Evolutionary conservation across 768 basidiomycete species (phyloP), one percentile per base, ranked within the genome.

Genomic region (Coprinopsis strossmayeri): DNA sequence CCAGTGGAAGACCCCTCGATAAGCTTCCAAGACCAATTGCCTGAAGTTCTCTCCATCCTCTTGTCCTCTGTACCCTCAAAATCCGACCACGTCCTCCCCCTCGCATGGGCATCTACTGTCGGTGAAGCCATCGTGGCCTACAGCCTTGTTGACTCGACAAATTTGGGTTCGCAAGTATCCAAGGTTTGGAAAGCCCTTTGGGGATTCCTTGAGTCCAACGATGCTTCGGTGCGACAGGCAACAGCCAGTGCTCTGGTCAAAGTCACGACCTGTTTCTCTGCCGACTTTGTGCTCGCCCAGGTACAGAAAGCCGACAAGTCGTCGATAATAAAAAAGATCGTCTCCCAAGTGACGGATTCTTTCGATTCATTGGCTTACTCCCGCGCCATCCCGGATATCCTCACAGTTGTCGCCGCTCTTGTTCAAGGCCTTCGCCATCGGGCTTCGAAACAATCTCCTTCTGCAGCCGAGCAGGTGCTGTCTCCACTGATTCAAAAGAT

Each of bases 71-170:
- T 81, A 1, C 87, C 91, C 11, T 68, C 76, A 24, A 84, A 82
- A 62, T 71, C 76, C n/a, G 90, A 91, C 55, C 61, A 67, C 10
- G 73, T 77, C 2, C 69, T 91, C 32, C 69, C 84, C 25, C 77
- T 89, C 5, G 79, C 87, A 17, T 95, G 93, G 93, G 68, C 90
- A 7, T 74, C 74, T 37, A 78, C 91, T 2, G 69, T 93, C 12
- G 91, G 87, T 11, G 79, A 78, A 49, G 76, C 81, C 12, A 79
- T 91, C 73, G 68, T 83, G 34, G 78, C 84, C 0, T 86, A 80
- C 62, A 74, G 74, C 27, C 61, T 66, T 15, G 62, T 72, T 3
- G 71, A 84, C 52, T 57, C 73, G 1, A 67, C 73, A 1, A 69
- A 72, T 3, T 81, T 79, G 39, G 66, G 78, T 1, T 57, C 61